A percentile compares a stretch with the other conserved stretches of the same genome.
These are phyloP conservation scores for Rhizopus microsporus DNA, from an alignment of 371 early-diverging fungal species.

Conservation along the genomic window DNA sequence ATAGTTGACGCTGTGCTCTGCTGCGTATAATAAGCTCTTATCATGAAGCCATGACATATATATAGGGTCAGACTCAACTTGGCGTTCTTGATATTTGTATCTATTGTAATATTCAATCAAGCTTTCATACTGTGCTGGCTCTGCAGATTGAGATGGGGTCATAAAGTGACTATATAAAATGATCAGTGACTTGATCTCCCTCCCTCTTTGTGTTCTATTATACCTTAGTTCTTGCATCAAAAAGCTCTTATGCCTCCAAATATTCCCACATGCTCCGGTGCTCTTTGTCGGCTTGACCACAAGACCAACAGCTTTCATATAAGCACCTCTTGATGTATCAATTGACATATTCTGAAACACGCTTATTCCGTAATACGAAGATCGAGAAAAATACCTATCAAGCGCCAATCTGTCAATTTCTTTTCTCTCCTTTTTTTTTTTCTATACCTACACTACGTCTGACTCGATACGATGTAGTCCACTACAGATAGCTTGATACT, in stretches of 20 bases:
- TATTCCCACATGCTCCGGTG: constrained; percentile 49
- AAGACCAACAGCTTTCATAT: constrained; percentile 59
- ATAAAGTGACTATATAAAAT: constrained; percentile 13
- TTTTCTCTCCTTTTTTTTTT: not conserved
- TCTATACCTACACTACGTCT: constrained; percentile 54
- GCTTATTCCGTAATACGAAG: constrained; percentile 47
- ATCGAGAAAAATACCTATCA: constrained; percentile 55
- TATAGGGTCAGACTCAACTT: not conserved
- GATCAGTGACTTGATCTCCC: not conserved
- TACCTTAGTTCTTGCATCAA: constrained; percentile 33
- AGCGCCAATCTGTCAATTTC: constrained; percentile 1
- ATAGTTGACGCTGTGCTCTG: constrained; percentile 15
- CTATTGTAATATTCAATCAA: constrained; percentile 16
- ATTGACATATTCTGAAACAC: constrained; percentile 50
- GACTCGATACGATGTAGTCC: constrained; percentile 56
- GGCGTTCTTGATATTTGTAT: constrained; percentile 5
- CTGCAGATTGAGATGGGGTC: constrained; percentile 1
- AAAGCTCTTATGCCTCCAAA: constrained; percentile 53
- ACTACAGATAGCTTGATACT: constrained; percentile 64
- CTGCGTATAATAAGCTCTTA: not conserved
- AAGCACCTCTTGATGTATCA: constrained; percentile 48
- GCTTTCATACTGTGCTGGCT: constrained; percentile 2
- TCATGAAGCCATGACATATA: not conserved
- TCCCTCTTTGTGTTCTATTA: not conserved
- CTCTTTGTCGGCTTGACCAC: constrained; percentile 49